Base-by-base conservation (phyloP, 352 stramenopile genomes). In the Globisporangium splendens region DNA sequence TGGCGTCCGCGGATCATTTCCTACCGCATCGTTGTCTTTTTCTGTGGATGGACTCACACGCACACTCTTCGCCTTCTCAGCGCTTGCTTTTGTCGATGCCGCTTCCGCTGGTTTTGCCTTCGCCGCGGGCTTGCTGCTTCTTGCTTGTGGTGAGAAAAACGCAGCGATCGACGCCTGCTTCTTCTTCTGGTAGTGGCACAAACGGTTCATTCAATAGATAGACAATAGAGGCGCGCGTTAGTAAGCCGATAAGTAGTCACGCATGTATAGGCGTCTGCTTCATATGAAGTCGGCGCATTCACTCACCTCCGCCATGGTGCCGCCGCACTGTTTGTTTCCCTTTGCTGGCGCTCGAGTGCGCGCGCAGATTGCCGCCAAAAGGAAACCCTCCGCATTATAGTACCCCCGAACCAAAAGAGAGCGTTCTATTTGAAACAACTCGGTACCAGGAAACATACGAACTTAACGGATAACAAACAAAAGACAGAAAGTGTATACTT, bases 121-220 rank as follows among this genome's bases (percentile, higher is more conserved):
- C 17, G 35, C 43, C 11, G 51, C 54, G 28, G 67, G 42, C 10
- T 61, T 59, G 31, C 42, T 54, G 66, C 66, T 65, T 12, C 62
- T 62, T 24, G 49, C 59, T 21, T 77, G 77, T 12, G 85, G 85
- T 44, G 85, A 89, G 64, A 95, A 95, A 62, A 93, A 95, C 55
- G 79, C 63, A 43, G 77, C 74, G 64, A 95, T 89, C 12, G 79
- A 84, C 38, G 73, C 77, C 65, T 95, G 82, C 56, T 94, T 91
- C 59, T 83, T 86, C 60, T 77, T 68, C 67, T 79, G 54, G 53
- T 43, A 1, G 28, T 10, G 28, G 28, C 2, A 8, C 3, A 35
- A 35, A 35, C 28, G 28, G 28, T 6, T 18, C 17, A 13, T n/a
- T 24, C 24, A 10, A 35, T 35, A 35, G 2, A 6, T 1, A n/a